Evolutionary conservation across 768 basidiomycete genomes (phyloP), one percentile per base, ranked within the genome.

Genomic region (Sporobolomyces pararoseus): DNA sequence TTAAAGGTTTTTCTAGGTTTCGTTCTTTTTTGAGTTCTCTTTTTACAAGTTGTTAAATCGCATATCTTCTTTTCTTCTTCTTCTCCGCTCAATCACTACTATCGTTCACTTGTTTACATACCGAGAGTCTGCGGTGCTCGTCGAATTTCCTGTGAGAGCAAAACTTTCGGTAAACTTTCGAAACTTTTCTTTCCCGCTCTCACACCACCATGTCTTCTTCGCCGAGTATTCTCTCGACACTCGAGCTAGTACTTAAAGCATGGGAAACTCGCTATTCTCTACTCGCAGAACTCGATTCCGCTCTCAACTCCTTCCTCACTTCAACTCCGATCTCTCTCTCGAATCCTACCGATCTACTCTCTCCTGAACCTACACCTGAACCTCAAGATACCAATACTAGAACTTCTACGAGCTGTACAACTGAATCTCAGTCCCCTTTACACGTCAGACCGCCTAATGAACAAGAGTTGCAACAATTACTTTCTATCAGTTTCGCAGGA

Each of bases 401-500:
- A 3, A 34, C 37, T 5, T 9, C 39, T 0, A 63, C 67, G 10
- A 51, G 67, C n/a, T 73, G 72, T 55, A 31, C 55, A 4, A 16
- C 19, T 19, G 72, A 73, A 27, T 64, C 72, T 7, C 16, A 31
- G 19, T 52, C 39, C 6, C 37, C 59, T 35, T 12, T 57, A 23
- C 39, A 46, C 23, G 59, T 65, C 7, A 42, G 52, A 10, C 50
- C 65, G 9, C 70, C 70, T 23, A 47, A 37, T 25, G 50, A 69
- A 29, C 25, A 17, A 16, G 72, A 73, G 25, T 57, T 73, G n/a
- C 12, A 65, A 13, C 54, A 73, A 29, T 44, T 69, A 10, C 55
- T 73, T 44, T 37, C 46, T 39, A 69, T 73, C 31, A 62, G 34
- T 4, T 73, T 73, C 16, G 63, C 32, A 17, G 72, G 72, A 0